These are phyloP conservation scores for Tuber calosporum DNA, from an alignment of 495 filamentous ascomycete species.

Conservation along the genomic window DNA sequence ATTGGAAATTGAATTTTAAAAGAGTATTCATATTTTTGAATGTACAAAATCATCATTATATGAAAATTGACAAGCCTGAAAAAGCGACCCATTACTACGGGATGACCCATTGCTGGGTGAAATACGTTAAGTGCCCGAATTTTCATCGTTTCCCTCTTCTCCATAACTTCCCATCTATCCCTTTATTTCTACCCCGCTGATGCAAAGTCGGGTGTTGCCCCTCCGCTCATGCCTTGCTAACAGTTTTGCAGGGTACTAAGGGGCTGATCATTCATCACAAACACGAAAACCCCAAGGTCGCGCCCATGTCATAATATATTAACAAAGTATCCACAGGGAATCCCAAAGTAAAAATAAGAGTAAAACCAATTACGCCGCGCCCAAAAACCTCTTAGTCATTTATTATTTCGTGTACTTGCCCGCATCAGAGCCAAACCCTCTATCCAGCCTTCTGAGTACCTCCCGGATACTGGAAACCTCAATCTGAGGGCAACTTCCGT, in stretches of 20 bases:
- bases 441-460: conserved; percentile 74
- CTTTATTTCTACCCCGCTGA: background rate
- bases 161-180: background rate
- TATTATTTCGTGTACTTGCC: background rate
- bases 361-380: background rate
- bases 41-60: no score
- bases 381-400: background rate
- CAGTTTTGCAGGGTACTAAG: background rate
- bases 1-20: no score
- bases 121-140: background rate
- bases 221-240: background rate
- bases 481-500: conserved; percentile 57
- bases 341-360: background rate
- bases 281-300: background rate
- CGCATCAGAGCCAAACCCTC: conserved; percentile 57
- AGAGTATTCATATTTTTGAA: no score
- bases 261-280: background rate
- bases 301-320: background rate
- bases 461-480: conserved; percentile 83
- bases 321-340: background rate
- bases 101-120: no score
- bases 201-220: background rate
- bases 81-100: no score
- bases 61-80: no score
- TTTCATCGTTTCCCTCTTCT: background rate